These are phyloP conservation scores for Jaltomata sinuosa DNA, from an alignment of 257 asterid species.

Conservation along the genomic window DNA sequence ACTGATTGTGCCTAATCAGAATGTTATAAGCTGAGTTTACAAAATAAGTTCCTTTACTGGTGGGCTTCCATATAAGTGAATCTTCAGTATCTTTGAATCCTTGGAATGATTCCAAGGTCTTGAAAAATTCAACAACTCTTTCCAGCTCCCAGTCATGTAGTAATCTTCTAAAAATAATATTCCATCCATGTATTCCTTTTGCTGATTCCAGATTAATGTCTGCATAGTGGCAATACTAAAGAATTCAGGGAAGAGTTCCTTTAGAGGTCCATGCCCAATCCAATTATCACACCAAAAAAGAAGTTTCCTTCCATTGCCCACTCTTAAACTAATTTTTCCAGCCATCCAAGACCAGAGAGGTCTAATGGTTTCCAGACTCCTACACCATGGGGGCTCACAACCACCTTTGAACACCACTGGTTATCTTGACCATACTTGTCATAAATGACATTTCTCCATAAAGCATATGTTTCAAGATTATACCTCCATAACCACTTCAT, in stretches of 20 bases:
- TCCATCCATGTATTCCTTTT: not conserved
- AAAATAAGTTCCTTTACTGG: not conserved
- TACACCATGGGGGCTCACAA: not conserved
- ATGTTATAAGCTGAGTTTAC: not conserved
- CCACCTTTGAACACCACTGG: not conserved
- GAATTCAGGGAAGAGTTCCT: not conserved
- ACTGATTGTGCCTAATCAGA: not conserved
- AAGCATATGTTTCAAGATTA: no score
- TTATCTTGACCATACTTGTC: not conserved
- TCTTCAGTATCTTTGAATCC: not conserved
- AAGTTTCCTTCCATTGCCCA: not conserved
- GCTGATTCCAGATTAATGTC: not conserved
- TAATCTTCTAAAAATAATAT: not conserved
- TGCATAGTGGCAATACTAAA: not conserved
- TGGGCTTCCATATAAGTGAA: not conserved
- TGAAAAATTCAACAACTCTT: not conserved
- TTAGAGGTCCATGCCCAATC: not conserved
- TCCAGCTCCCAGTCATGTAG: not conserved
- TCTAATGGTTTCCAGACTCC: not conserved
- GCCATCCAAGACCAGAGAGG: not conserved
- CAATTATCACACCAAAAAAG: not conserved
- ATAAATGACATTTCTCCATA: not conserved
- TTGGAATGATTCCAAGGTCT: not conserved
- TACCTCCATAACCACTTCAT: no score
- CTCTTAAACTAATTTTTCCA: not conserved